Conservation (phyloP, 345 rosid genomes). For the Arabidopsis thaliana region DNA sequence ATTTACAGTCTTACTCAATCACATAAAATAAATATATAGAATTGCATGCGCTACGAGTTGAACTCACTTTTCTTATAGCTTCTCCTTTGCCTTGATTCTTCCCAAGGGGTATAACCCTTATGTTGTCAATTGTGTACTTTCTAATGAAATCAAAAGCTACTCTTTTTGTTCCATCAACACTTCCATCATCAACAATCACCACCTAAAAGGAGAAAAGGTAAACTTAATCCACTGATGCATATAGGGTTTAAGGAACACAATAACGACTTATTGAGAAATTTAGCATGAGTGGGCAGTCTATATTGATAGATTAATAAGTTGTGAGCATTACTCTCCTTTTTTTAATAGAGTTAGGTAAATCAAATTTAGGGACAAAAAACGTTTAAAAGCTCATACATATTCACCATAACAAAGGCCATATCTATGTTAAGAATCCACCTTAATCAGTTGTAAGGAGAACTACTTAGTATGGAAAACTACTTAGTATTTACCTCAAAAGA, state of each 20-base stretch:
- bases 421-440: neutral
- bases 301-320: neutral
- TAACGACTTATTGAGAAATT: neutral
- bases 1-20: conserved; percentile 16
- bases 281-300: conserved; percentile 10
- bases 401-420: neutral
- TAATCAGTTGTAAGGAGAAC: neutral
- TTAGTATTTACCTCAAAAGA: conserved; percentile 76
- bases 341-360: neutral
- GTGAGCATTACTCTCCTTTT: neutral
- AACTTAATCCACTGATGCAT: neutral
- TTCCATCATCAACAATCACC: conserved; percentile 93
- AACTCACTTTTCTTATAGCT: conserved; percentile 97
- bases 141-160: conserved; percentile 82
- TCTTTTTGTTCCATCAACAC: conserved; percentile 82
- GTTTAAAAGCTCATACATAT: conserved; percentile 1
- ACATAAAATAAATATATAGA: neutral
- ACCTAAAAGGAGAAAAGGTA: conserved; percentile 54
- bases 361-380: neutral
- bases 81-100: conserved; percentile 98
- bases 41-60: conserved; percentile 31
- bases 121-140: conserved; percentile 73
- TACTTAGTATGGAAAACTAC: conserved; percentile 11
- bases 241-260: conserved; percentile 1
- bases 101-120: conserved; percentile 89